phyloP scores from a whole-genome alignment of 129 eudicot species.

The Pittosporum tobira region DNA sequence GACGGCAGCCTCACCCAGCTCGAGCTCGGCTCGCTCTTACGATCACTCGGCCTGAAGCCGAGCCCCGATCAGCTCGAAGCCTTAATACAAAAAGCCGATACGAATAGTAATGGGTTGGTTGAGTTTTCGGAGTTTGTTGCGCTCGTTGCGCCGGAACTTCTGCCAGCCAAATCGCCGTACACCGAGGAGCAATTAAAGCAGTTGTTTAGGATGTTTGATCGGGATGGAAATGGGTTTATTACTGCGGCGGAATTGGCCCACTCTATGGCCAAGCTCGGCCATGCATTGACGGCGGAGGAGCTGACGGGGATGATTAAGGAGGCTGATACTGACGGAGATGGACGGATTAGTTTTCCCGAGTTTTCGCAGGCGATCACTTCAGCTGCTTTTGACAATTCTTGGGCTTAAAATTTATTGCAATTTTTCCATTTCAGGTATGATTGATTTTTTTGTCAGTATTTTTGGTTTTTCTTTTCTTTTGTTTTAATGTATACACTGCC shows the following conservation, averaged over 20 bases:
- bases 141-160: conserved; percentile 77
- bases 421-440: neutral
- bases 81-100: conserved; percentile 80
- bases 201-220: conserved; percentile 79
- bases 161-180: conserved; percentile 85
- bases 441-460: too few species aligned
- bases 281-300: conserved; percentile 88
- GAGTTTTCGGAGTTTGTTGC: conserved; percentile 93
- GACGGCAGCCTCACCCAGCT: conserved; percentile 92
- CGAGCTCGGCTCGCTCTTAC: conserved; percentile 80
- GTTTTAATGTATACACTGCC: too few species aligned
- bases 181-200: conserved; percentile 73
- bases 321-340: conserved; percentile 92
- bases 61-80: conserved; percentile 85
- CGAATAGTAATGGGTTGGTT: conserved; percentile 70
- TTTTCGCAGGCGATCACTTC: conserved; percentile 80
- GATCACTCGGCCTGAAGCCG: conserved; percentile 78
- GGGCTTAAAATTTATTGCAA: conserved; percentile 29
- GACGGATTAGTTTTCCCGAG: conserved; percentile 81
- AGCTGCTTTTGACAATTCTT: conserved; percentile 89
- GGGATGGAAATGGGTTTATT: conserved; percentile 82
- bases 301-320: conserved; percentile 84
- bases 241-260: conserved; percentile 90
- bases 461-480: too few species aligned
- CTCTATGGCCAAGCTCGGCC: conserved; percentile 91